phyloP scores from a whole-genome alignment of 805 yeast genomes.

The Cyberlindnera maritima region DNA sequence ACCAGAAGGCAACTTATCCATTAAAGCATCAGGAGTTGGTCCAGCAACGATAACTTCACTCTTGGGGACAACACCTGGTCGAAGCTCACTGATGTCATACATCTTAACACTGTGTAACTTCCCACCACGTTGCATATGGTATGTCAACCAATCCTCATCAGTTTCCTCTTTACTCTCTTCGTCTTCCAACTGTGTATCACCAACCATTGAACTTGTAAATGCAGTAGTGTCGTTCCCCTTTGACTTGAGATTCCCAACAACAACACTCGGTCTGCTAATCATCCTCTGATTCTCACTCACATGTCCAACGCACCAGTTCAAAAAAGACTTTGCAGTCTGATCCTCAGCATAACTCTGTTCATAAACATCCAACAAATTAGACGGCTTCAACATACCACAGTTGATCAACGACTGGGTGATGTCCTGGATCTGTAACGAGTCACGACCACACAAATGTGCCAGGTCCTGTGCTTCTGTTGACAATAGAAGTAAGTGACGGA shows the following conservation, averaged over 20 bases:
- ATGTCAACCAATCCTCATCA: constrained; percentile 37
- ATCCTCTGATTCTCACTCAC: constrained; percentile 42
- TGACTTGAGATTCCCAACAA: constrained; percentile 8
- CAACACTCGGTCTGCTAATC: constrained; percentile 30
- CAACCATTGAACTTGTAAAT: too few relatives aligned
- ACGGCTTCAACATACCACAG: constrained; percentile 60
- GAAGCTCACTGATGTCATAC: constrained; percentile 23
- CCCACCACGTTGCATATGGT: constrained; percentile 30
- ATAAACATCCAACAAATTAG: constrained; percentile 49
- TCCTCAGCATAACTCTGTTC: constrained; percentile 46
- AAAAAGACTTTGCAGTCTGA: constrained; percentile 47
- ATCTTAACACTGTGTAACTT: constrained; percentile 20
- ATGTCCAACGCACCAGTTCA: constrained; percentile 54
- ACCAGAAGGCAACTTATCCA: constrained; percentile 18
- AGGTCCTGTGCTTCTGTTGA: constrained; percentile 47
- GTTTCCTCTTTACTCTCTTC: constrained; percentile 1
- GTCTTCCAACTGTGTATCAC: background rate
- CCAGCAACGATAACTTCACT: constrained; percentile 21
- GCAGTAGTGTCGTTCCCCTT: constrained; percentile 13
- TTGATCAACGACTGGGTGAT: constrained; percentile 67
- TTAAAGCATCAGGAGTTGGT: constrained; percentile 15
- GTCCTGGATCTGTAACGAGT: constrained; percentile 58
- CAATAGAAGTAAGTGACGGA: constrained; percentile 58
- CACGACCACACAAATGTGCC: constrained; percentile 46
- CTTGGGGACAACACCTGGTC: constrained; percentile 7